Evolutionary conservation across 2,329 filamentous ascomycete species (phyloP), one percentile per base, ranked within the genome.

Genomic region (Tolypocladium guangdongense): DNA sequence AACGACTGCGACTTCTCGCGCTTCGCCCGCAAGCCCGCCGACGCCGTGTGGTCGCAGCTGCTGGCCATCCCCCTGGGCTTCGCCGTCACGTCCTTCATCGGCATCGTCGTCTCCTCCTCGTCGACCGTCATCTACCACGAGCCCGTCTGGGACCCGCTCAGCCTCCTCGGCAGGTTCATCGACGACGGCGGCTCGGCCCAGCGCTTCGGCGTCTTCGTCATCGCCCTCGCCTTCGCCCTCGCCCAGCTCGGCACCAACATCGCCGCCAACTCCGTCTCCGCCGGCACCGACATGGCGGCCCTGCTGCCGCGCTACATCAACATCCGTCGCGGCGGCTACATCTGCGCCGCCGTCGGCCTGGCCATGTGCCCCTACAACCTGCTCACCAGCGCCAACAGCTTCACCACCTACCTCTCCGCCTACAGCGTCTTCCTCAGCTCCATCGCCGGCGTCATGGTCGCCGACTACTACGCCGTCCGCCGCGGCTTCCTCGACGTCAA

Each of bases 341-440:
- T 96, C 57, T 95, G 89, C 64, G 90, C 90, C 0, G 67, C 78
- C 1, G 75, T 95, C 53, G 90, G 89, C 52, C 75, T 96, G 14
- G 86, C 83, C 57, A 95, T 96, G 81, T 93, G 88, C 66, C 91
- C 91, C 0, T 92, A 86, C 81, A 87, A 88, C 56, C 78, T 96
- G 0, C 80, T 95, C 10, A 83, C 79, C 2, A 75, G 75, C 46
- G 81, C 82, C 46, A 95, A 92, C 74, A 84, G 86, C 69, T 96
- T 96, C 73, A 93, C 88, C 0, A 95, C 88, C 4, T 96, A 96
- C 65, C 82, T 96, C 1, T 93, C 88, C 1, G 87, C 91, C 1
- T 96, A 96, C 74, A 90, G 87, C 3, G 90, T 96, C 54, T 96
- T 96, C 71, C 78, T 96, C n/a, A 91, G 87, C 55, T 90, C 87